These are phyloP conservation scores for Chlorella variabilis DNA, from an alignment of 163 green algal genomes.

Conservation along the genomic window DNA sequence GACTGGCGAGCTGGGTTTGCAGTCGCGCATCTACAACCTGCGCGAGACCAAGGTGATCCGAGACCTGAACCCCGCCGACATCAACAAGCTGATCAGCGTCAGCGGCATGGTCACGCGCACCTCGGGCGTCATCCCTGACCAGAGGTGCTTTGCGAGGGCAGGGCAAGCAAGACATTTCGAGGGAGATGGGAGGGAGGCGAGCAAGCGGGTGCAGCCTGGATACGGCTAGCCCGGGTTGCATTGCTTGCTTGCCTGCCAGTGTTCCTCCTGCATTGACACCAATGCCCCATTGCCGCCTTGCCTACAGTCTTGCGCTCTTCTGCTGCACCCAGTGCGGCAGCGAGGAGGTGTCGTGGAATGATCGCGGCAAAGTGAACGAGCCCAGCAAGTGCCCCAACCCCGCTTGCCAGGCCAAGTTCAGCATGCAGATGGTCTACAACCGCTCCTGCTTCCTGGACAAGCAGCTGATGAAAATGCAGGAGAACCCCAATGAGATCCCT, in stretches of 20 bases:
- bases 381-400: constrained; percentile 64
- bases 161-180: too few species aligned
- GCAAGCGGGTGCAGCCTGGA: too few species aligned
- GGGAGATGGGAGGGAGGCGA: too few species aligned
- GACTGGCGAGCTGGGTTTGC: too few species aligned
- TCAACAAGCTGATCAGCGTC: constrained; percentile 91
- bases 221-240: not conserved
- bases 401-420: constrained; percentile 64
- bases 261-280: too few species aligned
- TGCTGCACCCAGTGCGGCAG: constrained; percentile 74
- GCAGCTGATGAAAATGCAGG: constrained; percentile 95
- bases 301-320: constrained; percentile 78
- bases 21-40: constrained; percentile 87
- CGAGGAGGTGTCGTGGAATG: constrained; percentile 52
- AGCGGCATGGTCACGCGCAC: constrained; percentile 95
- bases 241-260: not conserved
- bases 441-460: constrained; percentile 84
- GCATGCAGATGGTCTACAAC: constrained; percentile 84
- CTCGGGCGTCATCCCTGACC: constrained; percentile 92
- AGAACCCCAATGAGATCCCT: constrained; percentile 96
- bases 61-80: constrained; percentile 95
- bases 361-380: constrained; percentile 73
- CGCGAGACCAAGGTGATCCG: constrained; percentile 88
- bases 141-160: too few species aligned
- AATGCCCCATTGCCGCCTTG: too few species aligned